These are phyloP conservation scores for Globisporangium megalacanthum DNA, from an alignment of 352 stramenopile species.

Conservation along the genomic window DNA sequence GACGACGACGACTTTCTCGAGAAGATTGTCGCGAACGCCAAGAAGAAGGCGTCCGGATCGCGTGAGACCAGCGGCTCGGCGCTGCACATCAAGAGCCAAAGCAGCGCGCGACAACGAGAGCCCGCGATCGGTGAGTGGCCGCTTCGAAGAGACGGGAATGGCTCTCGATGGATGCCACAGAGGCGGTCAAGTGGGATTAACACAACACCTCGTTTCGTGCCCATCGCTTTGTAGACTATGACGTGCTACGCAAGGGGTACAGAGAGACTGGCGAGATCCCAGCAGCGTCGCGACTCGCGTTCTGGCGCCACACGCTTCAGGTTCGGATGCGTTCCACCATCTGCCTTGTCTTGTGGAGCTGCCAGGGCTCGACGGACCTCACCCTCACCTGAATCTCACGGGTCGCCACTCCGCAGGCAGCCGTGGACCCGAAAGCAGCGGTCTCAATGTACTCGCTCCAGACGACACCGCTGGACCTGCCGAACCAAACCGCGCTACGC, in stretches of 20 bases:
- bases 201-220: background rate
- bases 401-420: slow-evolving; percentile 1
- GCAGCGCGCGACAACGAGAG: slow-evolving; percentile 20
- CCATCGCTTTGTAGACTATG: slow-evolving; percentile 24
- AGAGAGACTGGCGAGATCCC: slow-evolving; percentile 32
- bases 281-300: slow-evolving; percentile 30
- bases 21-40: slow-evolving; percentile 51
- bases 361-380: background rate
- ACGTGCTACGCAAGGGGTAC: slow-evolving; percentile 22
- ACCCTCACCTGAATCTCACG: background rate
- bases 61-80: slow-evolving; percentile 55
- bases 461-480: slow-evolving; percentile 51
- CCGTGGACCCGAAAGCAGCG: slow-evolving; percentile 22
- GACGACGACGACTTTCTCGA: slow-evolving; percentile 46
- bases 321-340: slow-evolving; percentile 5
- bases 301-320: slow-evolving; percentile 57
- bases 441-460: slow-evolving; percentile 71
- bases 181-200: background rate
- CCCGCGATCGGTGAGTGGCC: background rate
- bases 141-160: too few species aligned
- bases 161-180: background rate
- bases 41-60: slow-evolving; percentile 29
- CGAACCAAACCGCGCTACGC: slow-evolving; percentile 43
- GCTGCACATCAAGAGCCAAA: slow-evolving; percentile 64
- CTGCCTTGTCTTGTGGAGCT: background rate